Conservation (phyloP, 352 stramenopile species). For the Pythium myriotylum region DNA sequence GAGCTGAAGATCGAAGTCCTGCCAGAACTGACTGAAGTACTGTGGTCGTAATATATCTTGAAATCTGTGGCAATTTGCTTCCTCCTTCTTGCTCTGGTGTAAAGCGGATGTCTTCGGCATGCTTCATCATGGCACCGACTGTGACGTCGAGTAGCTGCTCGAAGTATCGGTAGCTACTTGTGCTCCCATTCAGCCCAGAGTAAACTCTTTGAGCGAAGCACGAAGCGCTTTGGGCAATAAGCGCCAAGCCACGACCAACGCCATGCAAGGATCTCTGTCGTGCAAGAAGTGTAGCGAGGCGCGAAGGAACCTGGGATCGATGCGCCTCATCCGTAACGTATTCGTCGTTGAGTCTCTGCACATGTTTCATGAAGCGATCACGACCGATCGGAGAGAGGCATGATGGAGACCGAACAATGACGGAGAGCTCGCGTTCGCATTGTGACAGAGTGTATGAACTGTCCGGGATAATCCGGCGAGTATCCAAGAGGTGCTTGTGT, state of each 20-base stretch:
- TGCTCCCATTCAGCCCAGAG: background rate
- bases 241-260: background rate
- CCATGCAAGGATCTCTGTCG: background rate
- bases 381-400: slow-evolving; percentile 1
- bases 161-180: slow-evolving; percentile 14
- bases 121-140: background rate
- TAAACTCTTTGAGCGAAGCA: background rate
- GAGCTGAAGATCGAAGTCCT: background rate
- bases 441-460: slow-evolving; percentile 4
- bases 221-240: background rate
- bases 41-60: background rate
- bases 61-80: background rate
- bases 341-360: slow-evolving; percentile 7
- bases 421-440: slow-evolving; percentile 9
- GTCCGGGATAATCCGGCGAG: slow-evolving; percentile 15
- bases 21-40: background rate
- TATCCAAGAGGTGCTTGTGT: slow-evolving; percentile 20
- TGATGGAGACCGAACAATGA: slow-evolving; percentile 5
- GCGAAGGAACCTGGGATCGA: background rate
- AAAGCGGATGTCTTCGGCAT: background rate
- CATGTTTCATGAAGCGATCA: slow-evolving; percentile 14
- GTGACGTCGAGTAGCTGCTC: slow-evolving; percentile 18
- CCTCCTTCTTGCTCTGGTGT: background rate
- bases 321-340: background rate
- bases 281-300: background rate